Percentiles rank a stretch among this genome's conserved stretches.
Evolutionary conservation across 2,329 filamentous ascomycete species (phyloP).

Genomic region (Fusarium stilboides): DNA sequence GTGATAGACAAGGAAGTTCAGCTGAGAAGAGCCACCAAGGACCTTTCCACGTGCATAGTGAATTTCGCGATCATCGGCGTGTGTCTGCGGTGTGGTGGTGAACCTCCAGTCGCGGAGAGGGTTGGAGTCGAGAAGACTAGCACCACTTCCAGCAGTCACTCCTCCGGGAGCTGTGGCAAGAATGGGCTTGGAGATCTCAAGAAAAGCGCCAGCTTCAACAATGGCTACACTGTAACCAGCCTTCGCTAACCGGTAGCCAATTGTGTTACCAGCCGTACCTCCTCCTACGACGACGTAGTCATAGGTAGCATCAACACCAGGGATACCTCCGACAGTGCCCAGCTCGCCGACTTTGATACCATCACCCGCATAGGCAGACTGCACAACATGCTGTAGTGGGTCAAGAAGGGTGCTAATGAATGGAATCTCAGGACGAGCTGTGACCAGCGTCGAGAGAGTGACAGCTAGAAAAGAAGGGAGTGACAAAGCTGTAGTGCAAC

Average conservation of each 20-base stretch:
- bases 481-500: constrained; percentile 9
- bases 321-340: constrained; percentile 28
- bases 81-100: constrained; percentile 48
- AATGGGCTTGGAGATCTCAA: constrained; percentile 52
- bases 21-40: constrained; percentile 57
- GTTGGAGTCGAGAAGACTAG: constrained; percentile 38
- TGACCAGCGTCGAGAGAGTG: constrained; percentile 25
- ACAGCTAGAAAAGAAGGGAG: constrained; percentile 25
- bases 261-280: constrained; percentile 56
- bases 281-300: constrained; percentile 57
- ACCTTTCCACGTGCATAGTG: constrained; percentile 57
- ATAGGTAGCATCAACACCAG: constrained; percentile 30
- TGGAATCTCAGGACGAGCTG: constrained; percentile 22
- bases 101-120: constrained; percentile 51
- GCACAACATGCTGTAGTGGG: constrained; percentile 30
- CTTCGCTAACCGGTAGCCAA: constrained; percentile 55
- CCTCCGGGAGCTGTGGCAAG: constrained; percentile 46
- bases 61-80: constrained; percentile 47
- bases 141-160: constrained; percentile 44
- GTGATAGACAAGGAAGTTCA: constrained; percentile 56
- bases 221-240: constrained; percentile 54
- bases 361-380: constrained; percentile 40
- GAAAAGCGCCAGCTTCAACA: constrained; percentile 57
- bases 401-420: constrained; percentile 42
- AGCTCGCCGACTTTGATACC: constrained; percentile 40